phyloP scores from a whole-genome alignment of 306 rosid genomes.

The Cucurbita ficifolia region DNA sequence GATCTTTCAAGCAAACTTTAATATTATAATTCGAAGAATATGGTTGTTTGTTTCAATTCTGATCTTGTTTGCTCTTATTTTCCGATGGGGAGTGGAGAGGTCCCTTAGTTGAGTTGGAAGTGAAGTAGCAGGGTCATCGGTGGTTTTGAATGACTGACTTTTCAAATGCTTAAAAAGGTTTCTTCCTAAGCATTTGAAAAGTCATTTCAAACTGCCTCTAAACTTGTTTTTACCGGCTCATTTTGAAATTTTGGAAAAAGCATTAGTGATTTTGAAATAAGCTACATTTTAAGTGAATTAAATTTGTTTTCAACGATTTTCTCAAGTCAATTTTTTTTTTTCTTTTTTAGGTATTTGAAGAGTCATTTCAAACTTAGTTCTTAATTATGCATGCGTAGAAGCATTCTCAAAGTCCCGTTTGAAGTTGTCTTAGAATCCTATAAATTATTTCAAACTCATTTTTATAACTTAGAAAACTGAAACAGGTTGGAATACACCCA shows the following conservation, averaged over 20 bases:
- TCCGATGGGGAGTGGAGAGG: background rate
- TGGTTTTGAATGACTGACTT: too few relatives aligned
- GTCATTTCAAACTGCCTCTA: too few relatives aligned
- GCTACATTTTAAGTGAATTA: background rate
- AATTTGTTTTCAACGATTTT: too few relatives aligned
- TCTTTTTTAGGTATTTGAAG: too few relatives aligned
- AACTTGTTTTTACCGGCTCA: too few relatives aligned
- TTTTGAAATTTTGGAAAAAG: too few relatives aligned
- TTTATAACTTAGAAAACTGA: background rate
- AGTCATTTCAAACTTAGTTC: background rate
- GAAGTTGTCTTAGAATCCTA: background rate
- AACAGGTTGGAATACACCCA: slow-evolving; percentile 91
- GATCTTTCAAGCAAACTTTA: background rate
- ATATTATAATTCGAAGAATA: background rate
- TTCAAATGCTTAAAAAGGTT: too few relatives aligned
- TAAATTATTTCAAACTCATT: background rate
- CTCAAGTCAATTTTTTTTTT: too few relatives aligned
- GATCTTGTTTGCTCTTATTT: background rate
- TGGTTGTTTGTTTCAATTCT: background rate
- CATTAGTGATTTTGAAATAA: too few relatives aligned
- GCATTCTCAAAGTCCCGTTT: background rate
- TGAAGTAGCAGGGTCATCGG: too few relatives aligned
- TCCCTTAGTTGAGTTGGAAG: background rate
- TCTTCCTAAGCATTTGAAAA: too few relatives aligned
- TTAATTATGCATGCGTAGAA: background rate